Evolutionary conservation across 257 asterid genomes (phyloP).

Genomic region (Rubia yunnanensis): DNA sequence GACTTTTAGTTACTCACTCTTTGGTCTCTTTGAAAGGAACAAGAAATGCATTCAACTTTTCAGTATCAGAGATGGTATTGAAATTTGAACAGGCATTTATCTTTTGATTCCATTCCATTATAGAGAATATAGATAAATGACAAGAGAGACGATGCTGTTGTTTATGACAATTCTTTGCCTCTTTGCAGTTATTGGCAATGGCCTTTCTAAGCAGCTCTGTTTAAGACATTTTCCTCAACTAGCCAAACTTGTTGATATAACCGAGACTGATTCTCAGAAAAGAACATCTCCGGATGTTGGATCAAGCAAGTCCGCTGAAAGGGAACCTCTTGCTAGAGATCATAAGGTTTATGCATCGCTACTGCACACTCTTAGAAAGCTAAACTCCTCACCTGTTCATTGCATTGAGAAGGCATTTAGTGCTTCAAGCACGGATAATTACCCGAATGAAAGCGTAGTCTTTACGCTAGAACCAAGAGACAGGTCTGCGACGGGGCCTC

Average conservation of each 20-base stretch:
- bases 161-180: conserved; percentile 14
- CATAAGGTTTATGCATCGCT: conserved; percentile 55
- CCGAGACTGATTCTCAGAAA: conserved; percentile 12
- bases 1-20: not conserved
- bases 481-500: conserved; percentile 31
- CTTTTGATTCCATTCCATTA: not conserved
- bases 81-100: not conserved
- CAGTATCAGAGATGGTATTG: not conserved
- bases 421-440: conserved; percentile 72
- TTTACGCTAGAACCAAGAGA: conserved; percentile 58
- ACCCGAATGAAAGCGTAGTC: conserved; percentile 49
- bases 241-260: conserved; percentile 25
- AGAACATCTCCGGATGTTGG: conserved; percentile 18
- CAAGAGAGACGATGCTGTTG: not conserved
- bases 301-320: conserved; percentile 20
- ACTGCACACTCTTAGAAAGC: conserved; percentile 38
- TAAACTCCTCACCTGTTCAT: conserved; percentile 26
- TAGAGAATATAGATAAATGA: not conserved
- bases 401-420: conserved; percentile 57
- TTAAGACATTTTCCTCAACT: conserved; percentile 51
- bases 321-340: conserved; percentile 32
- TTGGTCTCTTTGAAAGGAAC: not conserved
- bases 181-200: conserved; percentile 52
- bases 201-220: conserved; percentile 53
- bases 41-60: not conserved